These are phyloP conservation scores for Talaromyces trachyspermus DNA, from an alignment of 495 filamentous ascomycete genomes.

Conservation along the genomic window DNA sequence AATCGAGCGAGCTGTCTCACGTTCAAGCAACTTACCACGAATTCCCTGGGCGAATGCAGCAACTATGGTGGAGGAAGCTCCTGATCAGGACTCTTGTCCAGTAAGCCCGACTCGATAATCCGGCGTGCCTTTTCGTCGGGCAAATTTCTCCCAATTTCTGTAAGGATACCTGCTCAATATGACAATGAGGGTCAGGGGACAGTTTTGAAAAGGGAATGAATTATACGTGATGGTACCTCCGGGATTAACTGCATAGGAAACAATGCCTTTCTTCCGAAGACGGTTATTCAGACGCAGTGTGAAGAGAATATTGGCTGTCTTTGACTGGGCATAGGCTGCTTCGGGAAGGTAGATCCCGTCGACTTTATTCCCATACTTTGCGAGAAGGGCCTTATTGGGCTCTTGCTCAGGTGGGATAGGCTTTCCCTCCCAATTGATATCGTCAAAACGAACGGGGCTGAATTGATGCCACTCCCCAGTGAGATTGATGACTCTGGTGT, in stretches of 20 bases:
- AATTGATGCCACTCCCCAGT: constrained; percentile 32
- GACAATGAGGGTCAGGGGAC: not conserved
- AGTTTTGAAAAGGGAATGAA: not conserved
- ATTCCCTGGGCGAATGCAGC: too few species aligned
- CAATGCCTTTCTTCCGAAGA: constrained; percentile 11
- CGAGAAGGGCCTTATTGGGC: constrained; percentile 10
- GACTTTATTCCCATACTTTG: constrained; percentile 12
- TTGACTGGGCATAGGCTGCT: constrained; percentile 54
- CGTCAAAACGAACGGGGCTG: constrained; percentile 25
- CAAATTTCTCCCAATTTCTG: constrained; percentile 13
- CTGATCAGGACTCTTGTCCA: too few species aligned
- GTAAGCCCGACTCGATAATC: too few species aligned
- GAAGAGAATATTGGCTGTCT: constrained; percentile 56
- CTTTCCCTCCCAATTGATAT: constrained; percentile 15
- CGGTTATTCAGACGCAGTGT: constrained; percentile 9
- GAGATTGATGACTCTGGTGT: constrained; percentile 36
- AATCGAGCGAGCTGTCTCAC: not conserved
- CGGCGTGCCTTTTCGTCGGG: constrained; percentile 12
- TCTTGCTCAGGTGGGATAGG: constrained; percentile 12
- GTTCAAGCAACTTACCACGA: too few species aligned
- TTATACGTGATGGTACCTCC: constrained; percentile 9
- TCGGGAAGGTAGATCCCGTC: constrained; percentile 23
- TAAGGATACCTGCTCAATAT: constrained; percentile 16
- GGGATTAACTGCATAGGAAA: constrained; percentile 19
- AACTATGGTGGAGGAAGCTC: too few species aligned